Evolutionary conservation across 192 early-diverging fungal species (phyloP), one percentile per base, ranked within the genome.

Genomic region (Rhizoclosmatium globosum): DNA sequence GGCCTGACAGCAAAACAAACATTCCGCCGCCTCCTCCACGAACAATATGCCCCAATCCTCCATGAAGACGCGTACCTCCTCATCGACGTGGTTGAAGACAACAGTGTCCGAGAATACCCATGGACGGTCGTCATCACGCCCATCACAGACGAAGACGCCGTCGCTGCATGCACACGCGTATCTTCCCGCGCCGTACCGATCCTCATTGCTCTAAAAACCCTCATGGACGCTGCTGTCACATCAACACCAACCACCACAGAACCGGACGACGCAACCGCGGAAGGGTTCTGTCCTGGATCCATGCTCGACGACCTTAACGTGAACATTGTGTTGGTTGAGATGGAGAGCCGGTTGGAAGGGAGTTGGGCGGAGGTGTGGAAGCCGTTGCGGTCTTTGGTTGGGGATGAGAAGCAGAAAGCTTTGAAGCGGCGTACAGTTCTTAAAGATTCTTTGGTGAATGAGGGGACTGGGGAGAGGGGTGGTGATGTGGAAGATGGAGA

Each of bases 81-180:
- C 11, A 9, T 74, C 57, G 60, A 64, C 44, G 60, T 64, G 15
- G 45, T 74, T n/a, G 72, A 74, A 46, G 72, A 74, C 21, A 74
- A 74, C 61, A 4, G 15, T n/a, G 60, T 62, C 6, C 31, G 72
- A 62, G 72, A 64, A 21, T 74, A 74, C 42, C 72, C 72, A 38
- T 74, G 72, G 72, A 31, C 39, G 6, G 72, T 74, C 39, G 41
- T 74, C 41, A 15, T 56, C 6, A 39, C 41, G 15, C 15, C 45
- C 13, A 43, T 47, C 15, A 43, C 69, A 15, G 48, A 39, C 9
- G 50, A 43, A n/a, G 21, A 62, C 7, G 60, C 50, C 50, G 50
- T 53, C 17, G 50, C 6, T 13, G 50, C 50, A 17, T 53, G 50
- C 17, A 1, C 6, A 53, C 50, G 50, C 6, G 50, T 17, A 17